phyloP scores from a whole-genome alignment of 345 rosid genomes.

The Mercurialis annua region DNA sequence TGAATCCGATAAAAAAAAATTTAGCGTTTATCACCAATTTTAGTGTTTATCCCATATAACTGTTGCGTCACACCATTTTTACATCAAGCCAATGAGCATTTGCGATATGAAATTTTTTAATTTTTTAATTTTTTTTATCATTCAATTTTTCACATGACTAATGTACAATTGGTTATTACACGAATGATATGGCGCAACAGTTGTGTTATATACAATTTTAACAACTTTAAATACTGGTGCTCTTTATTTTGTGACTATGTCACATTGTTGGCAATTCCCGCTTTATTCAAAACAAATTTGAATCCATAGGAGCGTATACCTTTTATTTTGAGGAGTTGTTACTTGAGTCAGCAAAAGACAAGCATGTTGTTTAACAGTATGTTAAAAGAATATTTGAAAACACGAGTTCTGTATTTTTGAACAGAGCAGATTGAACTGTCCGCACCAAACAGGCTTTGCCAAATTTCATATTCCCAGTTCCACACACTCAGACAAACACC shows the following conservation, averaged over 20 bases:
- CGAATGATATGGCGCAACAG: too few relatives aligned
- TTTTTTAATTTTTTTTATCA: too few relatives aligned
- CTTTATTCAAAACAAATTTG: neutral
- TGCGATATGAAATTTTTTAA: too few relatives aligned
- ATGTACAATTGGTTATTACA: too few relatives aligned
- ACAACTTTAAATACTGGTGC: too few relatives aligned
- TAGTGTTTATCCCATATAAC: too few relatives aligned
- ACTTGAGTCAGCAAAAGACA: neutral
- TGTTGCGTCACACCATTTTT: too few relatives aligned
- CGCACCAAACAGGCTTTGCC: neutral
- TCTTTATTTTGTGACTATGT: neutral
- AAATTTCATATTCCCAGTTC: neutral
- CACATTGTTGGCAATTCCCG: neutral
- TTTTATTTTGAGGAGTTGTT: neutral
- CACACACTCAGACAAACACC: neutral
- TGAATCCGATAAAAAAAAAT: too few relatives aligned
- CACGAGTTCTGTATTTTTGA: neutral
- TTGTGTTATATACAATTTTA: too few relatives aligned
- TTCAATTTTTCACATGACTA: too few relatives aligned
- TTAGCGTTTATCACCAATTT: too few relatives aligned
- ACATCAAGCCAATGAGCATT: too few relatives aligned
- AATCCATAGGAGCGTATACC: slow-evolving; percentile 12
- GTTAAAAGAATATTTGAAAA: neutral
- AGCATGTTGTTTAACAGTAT: neutral
- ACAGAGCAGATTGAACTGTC: neutral